phyloP scores from a whole-genome alignment of 768 basidiomycete species.

The Porphyrellus cyaneotinctus region DNA sequence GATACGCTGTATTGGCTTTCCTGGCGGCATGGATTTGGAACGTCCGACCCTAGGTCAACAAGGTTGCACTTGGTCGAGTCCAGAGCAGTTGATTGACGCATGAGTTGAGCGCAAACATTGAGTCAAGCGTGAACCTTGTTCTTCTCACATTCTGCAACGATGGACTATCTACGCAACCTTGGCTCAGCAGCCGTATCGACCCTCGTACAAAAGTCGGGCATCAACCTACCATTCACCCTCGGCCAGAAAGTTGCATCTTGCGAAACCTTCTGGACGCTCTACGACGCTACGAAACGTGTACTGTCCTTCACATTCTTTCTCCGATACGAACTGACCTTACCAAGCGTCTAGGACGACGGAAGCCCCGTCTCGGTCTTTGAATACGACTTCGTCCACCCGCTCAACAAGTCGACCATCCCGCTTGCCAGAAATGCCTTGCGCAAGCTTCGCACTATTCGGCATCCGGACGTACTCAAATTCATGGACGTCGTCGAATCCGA shows the following conservation, averaged over 20 bases:
- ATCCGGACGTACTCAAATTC: slow-evolving; percentile 95
- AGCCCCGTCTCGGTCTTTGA: slow-evolving; percentile 86
- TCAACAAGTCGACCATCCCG: slow-evolving; percentile 56
- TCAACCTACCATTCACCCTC: slow-evolving; percentile 83
- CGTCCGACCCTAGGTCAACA: too few relatives aligned
- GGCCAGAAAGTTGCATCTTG: slow-evolving; percentile 66
- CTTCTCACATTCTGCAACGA: too few relatives aligned
- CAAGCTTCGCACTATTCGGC: slow-evolving; percentile 86
- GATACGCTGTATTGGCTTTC: too few relatives aligned
- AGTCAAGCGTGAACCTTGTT: too few relatives aligned
- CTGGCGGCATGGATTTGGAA: too few relatives aligned
- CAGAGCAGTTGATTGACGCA: too few relatives aligned
- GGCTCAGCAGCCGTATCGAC: slow-evolving; percentile 85
- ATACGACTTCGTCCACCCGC: slow-evolving; percentile 69
- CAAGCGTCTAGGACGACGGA: slow-evolving; percentile 73
- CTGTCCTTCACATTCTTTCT: slow-evolving; percentile 14
- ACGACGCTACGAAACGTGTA: slow-evolving; percentile 85
- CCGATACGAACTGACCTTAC: slow-evolving; percentile 15
- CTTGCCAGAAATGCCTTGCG: slow-evolving; percentile 87
- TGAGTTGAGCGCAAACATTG: too few relatives aligned
- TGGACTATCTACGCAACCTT: too few relatives aligned
- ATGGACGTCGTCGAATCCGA: slow-evolving; percentile 93
- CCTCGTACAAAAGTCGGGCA: slow-evolving; percentile 89
- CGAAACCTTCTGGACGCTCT: slow-evolving; percentile 80
- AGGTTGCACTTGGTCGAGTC: too few relatives aligned